Conservation (phyloP, 768 basidiomycete species). For the Phanerodontia chrysosporium region DNA sequence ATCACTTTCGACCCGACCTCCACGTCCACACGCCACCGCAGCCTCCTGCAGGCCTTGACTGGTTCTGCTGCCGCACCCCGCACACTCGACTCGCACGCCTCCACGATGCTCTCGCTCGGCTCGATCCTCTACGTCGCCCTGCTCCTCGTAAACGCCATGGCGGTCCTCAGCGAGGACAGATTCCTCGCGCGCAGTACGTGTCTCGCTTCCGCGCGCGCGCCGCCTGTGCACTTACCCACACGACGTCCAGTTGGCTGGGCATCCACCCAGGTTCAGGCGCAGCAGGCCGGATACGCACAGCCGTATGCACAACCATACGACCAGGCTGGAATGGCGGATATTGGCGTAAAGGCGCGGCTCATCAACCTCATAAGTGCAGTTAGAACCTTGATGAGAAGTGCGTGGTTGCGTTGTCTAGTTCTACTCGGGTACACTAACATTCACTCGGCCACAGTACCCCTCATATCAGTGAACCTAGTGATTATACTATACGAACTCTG, state of each 20-base stretch:
- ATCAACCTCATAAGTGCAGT: conserved; percentile 94
- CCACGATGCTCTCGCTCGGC: conserved; percentile 55
- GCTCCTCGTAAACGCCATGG: conserved; percentile 90
- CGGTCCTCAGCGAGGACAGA: conserved; percentile 92
- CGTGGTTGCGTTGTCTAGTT: conserved; percentile 33
- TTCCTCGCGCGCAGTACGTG: conserved; percentile 88
- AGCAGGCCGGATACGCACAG: conserved; percentile 57
- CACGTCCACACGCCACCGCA: conserved; percentile 2
- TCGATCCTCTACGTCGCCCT: conserved; percentile 81
- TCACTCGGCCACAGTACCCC: conserved; percentile 66
- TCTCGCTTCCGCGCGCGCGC: neutral
- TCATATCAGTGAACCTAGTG: conserved; percentile 83
- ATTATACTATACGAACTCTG: conserved; percentile 85
- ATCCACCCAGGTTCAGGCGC: conserved; percentile 55
- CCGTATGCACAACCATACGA: conserved; percentile 69
- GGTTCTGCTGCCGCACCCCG: neutral
- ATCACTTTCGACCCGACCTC: conserved; percentile 16
- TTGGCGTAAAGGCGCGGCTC: conserved; percentile 77
- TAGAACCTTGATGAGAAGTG: conserved; percentile 95
- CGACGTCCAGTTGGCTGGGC: conserved; percentile 79
- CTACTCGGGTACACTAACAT: conserved; percentile 1
- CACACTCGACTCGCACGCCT: neutral
- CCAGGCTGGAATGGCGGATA: conserved; percentile 55
- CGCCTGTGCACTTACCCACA: neutral
- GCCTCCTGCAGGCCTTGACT: neutral